Base-by-base conservation (phyloP, 495 filamentous ascomycete genomes). In the Aspergillus steynii region DNA sequence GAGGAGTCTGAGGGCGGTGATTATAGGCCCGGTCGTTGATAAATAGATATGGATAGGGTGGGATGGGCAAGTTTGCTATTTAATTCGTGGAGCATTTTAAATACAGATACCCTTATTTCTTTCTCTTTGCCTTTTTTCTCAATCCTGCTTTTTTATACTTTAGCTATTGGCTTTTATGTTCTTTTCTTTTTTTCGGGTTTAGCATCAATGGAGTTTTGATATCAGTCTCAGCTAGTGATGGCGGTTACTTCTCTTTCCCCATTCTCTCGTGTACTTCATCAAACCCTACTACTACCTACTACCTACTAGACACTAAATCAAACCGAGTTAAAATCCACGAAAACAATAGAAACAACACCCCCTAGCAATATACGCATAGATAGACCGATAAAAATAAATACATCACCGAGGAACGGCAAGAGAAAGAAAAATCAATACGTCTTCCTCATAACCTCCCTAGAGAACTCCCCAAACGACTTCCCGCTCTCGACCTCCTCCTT, bases 401-500 rank as follows among this genome's bases (percentile, higher is more conserved):
- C 20, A 20, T 20, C 20, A 20, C 20, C 20, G 31, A 52, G 27
- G 5, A 52, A 29, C 48, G 14, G 6, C 42, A 12, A 49, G n/a
- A 3, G 20, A 29, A 5, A 52, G 12, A 4, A 25, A 52, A 31
- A 5, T 61, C 42, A 80, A 42, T 90, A 91, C 73, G 93, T 95
- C 81, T 85, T 90, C 65, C 85, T 83, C 59, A 96, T 87, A 68
- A 96, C 87, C 47, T 87, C 89, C 74, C 85, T 87, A 25, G 92
- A 92, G 83, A 98, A 96, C 67, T 90, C 85, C 31, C 89, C 95
- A 82, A 98, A 98, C 48, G 79, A 87, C 53, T 87, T 82, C 28
- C 89, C 87, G 62, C 82, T 78, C 68, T 87, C 82, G 15, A 99
- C 91, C 77, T 88, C 85, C 65, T 96, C 95, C 55, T 84, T 88